These are phyloP conservation scores for Candida glaebosa DNA, from an alignment of 805 yeast genomes.

Conservation along the genomic window DNA sequence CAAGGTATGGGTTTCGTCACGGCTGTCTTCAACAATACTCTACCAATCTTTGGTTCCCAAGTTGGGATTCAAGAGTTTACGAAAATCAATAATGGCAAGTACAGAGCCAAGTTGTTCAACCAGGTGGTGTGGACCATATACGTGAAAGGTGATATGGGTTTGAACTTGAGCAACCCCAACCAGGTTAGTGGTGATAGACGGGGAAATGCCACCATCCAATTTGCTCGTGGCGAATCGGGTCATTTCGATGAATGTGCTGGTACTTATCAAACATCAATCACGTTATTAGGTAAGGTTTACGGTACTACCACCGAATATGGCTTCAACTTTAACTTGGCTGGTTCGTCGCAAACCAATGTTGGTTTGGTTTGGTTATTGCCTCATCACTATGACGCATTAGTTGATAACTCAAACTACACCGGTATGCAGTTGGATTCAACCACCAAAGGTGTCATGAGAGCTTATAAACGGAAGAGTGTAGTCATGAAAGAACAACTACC, in stretches of 20 bases:
- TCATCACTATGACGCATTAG: slow-evolving; percentile 44
- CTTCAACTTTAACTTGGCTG: slow-evolving; percentile 26
- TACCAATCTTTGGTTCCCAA: slow-evolving; percentile 54
- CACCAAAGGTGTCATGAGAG: slow-evolving; percentile 48
- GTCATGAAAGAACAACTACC: slow-evolving; percentile 44
- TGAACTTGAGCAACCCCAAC: slow-evolving; percentile 33
- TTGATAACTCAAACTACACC: slow-evolving; percentile 22
- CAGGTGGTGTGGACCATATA: slow-evolving; percentile 66
- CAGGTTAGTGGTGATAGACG: slow-evolving; percentile 40
- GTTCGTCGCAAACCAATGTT: slow-evolving; percentile 21
- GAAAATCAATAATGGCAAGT: slow-evolving; percentile 44
- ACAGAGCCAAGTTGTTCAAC: slow-evolving; percentile 51
- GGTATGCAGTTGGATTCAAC: slow-evolving; percentile 43
- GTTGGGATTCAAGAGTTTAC: slow-evolving; percentile 60
- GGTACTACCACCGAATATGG: slow-evolving; percentile 24
- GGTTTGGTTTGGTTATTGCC: slow-evolving; percentile 50
- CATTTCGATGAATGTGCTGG: slow-evolving; percentile 34
- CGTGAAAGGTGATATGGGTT: slow-evolving; percentile 32
- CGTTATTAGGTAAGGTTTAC: slow-evolving; percentile 13
- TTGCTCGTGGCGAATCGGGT: slow-evolving; percentile 46
- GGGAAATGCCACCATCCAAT: slow-evolving; percentile 52
- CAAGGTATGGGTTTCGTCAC: slow-evolving; percentile 84
- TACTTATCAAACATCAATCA: slow-evolving; percentile 21
- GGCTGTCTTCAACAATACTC: slow-evolving; percentile 48
- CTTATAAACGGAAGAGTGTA: slow-evolving; percentile 38